Percentiles rank a stretch among this genome's conserved stretches.
Evolutionary conservation across 257 asterid genomes (phyloP).

Genomic region (Scutellaria barbata): DNA sequence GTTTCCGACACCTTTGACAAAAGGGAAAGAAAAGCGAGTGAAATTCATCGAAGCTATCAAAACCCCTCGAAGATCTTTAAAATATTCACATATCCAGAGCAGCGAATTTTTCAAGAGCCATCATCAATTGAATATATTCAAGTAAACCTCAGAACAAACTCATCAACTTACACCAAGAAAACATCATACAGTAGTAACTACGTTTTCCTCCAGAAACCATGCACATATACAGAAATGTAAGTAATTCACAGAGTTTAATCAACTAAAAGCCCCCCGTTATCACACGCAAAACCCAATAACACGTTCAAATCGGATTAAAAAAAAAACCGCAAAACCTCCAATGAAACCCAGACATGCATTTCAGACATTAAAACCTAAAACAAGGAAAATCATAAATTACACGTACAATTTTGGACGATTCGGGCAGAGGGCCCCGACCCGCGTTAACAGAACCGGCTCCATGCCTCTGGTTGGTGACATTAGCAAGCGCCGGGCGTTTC

Average conservation of each 20-base stretch:
- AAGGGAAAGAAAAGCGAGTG: background rate
- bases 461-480: constrained; percentile 70
- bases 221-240: background rate
- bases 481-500: constrained; percentile 81
- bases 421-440: constrained; percentile 48
- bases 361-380: constrained; percentile 11
- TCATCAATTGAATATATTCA: background rate
- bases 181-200: constrained; percentile 5
- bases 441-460: constrained; percentile 33
- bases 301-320: background rate
- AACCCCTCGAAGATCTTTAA: background rate
- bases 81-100: background rate
- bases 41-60: background rate
- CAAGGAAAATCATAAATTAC: background rate
- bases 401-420: constrained; percentile 67
- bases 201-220: constrained; percentile 16
- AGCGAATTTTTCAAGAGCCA: constrained; percentile 8
- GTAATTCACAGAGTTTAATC: constrained; percentile 10
- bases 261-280: background rate
- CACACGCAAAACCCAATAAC: background rate
- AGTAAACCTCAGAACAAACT: background rate
- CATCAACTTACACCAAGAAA: constrained; percentile 23
- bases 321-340: constrained; percentile 11
- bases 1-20: constrained; percentile 24
- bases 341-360: background rate